Evolutionary conservation across 495 filamentous ascomycete genomes (phyloP).

Genomic region (Penicillium subrubescens): DNA sequence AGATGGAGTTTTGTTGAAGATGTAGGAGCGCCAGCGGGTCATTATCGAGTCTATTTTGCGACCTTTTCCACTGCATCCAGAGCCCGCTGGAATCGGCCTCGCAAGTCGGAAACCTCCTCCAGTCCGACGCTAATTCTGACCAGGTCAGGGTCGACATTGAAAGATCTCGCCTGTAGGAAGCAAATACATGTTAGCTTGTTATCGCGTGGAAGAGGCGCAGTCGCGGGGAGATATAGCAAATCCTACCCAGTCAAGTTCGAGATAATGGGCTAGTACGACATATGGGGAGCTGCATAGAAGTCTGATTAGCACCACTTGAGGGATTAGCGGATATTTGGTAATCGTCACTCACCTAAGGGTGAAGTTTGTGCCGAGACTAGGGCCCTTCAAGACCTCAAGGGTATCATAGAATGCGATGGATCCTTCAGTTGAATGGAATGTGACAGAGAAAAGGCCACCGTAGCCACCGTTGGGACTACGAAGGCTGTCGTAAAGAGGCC

Average conservation of each 20-base stretch:
- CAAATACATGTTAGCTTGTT: background rate
- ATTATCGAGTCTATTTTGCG: slow-evolving; percentile 9
- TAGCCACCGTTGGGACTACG: slow-evolving; percentile 79
- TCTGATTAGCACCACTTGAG: slow-evolving; percentile 15
- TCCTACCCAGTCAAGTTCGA: slow-evolving; percentile 84
- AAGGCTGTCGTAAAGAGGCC: slow-evolving; percentile 74
- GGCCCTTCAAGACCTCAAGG: slow-evolving; percentile 87
- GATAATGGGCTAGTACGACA: slow-evolving; percentile 87
- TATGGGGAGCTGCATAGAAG: slow-evolving; percentile 68
- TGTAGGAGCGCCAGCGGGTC: background rate
- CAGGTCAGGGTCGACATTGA: slow-evolving; percentile 74
- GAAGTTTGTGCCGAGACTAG: slow-evolving; percentile 95
- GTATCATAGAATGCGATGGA: slow-evolving; percentile 83
- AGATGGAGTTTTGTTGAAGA: slow-evolving; percentile 9
- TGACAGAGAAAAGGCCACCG: slow-evolving; percentile 84
- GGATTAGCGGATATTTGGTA: background rate
- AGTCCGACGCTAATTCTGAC: slow-evolving; percentile 89
- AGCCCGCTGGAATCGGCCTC: slow-evolving; percentile 48
- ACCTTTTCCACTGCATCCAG: slow-evolving; percentile 44
- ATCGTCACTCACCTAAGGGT: slow-evolving; percentile 63
- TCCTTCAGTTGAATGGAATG: slow-evolving; percentile 68
- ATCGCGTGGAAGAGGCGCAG: background rate
- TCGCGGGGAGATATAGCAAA: background rate
- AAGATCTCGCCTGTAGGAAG: slow-evolving; percentile 62
- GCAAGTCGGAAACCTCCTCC: slow-evolving; percentile 72